These are phyloP conservation scores for Symmetrospora coprosmae DNA, from an alignment of 768 basidiomycete species.

Conservation along the genomic window DNA sequence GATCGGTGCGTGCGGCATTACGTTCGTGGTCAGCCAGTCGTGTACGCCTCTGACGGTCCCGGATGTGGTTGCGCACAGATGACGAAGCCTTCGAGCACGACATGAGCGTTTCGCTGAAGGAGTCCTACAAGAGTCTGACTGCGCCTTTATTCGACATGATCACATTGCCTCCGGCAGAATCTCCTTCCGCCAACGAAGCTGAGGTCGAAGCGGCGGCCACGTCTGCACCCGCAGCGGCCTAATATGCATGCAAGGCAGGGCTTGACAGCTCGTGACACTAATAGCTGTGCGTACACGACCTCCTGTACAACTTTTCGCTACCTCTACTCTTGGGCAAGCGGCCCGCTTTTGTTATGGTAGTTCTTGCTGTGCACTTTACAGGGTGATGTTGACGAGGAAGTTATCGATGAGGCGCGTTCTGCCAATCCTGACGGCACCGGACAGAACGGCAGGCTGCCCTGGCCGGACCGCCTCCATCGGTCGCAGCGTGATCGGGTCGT, in stretches of 20 bases:
- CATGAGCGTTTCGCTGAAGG: not conserved
- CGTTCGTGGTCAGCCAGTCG: too few relatives aligned
- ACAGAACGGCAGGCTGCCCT: conserved; percentile 32
- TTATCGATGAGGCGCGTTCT: conserved; percentile 84
- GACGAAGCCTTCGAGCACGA: conserved; percentile 6
- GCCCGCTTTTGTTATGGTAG: too few relatives aligned
- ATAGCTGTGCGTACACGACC: too few relatives aligned
- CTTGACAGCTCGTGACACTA: too few relatives aligned
- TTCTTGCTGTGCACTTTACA: conserved; percentile 17
- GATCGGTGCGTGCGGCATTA: conserved; percentile 4
- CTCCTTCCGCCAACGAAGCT: too few relatives aligned
- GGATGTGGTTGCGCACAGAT: conserved; percentile 1
- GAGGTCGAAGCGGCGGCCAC: too few relatives aligned
- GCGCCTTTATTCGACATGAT: not conserved
- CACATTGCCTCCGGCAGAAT: too few relatives aligned
- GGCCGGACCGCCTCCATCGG: conserved; percentile 41
- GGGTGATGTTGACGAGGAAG: conserved; percentile 47
- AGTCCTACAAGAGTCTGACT: not conserved
- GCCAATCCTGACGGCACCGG: conserved; percentile 55
- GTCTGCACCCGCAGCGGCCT: too few relatives aligned
- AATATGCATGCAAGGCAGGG: too few relatives aligned
- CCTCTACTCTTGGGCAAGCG: too few relatives aligned
- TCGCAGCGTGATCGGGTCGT: conserved; percentile 62
- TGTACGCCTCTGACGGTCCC: too few relatives aligned
- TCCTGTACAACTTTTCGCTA: too few relatives aligned